Percentiles rank a stretch among this genome's conserved stretches.
These are phyloP conservation scores for Neurospora sp. DNA, from an alignment of 495 filamentous ascomycete genomes.

Conservation along the genomic window DNA sequence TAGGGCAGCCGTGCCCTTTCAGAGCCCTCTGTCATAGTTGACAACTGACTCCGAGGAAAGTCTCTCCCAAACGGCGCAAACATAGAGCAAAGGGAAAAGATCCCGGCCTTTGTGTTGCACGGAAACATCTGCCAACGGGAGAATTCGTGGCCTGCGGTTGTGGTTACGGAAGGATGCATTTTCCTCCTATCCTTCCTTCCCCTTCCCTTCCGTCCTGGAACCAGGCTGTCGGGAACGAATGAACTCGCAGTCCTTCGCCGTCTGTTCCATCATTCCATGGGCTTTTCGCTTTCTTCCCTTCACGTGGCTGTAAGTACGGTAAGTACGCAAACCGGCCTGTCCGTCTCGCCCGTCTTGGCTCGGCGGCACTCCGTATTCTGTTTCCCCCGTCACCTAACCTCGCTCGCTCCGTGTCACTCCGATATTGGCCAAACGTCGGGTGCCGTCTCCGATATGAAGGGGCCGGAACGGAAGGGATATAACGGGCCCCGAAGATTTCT, in stretches of 20 bases:
- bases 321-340: background rate
- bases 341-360: background rate
- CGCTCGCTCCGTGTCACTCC: background rate
- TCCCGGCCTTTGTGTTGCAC: background rate
- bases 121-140: background rate
- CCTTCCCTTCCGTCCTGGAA: background rate
- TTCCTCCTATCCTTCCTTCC: background rate
- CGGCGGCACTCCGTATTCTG: background rate
- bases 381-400: background rate
- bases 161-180: background rate
- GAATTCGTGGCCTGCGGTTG: background rate
- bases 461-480: background rate
- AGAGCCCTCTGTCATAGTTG: background rate
- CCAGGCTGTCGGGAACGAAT: constrained; percentile 9
- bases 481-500: background rate
- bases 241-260: background rate
- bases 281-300: background rate
- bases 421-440: background rate
- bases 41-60: background rate
- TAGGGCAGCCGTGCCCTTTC: background rate
- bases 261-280: background rate
- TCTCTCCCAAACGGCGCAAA: background rate
- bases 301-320: background rate
- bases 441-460: background rate
- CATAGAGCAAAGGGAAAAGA: background rate